Percentiles rank a stretch among this genome's conserved stretches.
Evolutionary conservation across 1,284 basidiomycete species (phyloP).

Genomic region (Trichosporon inkin): DNA sequence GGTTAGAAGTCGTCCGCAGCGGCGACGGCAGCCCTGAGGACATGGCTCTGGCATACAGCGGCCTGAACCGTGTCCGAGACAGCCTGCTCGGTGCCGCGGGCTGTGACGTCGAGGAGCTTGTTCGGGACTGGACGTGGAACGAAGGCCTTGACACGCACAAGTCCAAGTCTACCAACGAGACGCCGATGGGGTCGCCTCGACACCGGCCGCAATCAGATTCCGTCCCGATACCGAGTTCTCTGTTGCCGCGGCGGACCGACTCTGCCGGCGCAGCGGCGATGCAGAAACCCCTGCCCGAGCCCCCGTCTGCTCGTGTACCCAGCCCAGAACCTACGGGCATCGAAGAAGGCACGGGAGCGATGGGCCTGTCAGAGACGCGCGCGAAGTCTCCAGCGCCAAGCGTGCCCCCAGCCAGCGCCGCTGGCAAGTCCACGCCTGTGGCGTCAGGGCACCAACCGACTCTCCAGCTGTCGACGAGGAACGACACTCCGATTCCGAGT

Average conservation of each 20-base stretch:
- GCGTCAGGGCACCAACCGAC: constrained; percentile 8
- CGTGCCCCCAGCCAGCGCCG: not conserved
- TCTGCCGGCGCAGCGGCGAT: not conserved
- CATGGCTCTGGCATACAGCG: constrained; percentile 24
- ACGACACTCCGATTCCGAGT: constrained; percentile 19
- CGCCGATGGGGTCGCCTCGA: constrained; percentile 1
- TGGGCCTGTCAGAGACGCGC: not conserved
- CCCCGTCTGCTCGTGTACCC: not conserved
- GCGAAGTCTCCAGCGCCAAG: not conserved
- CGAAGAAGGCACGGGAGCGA: not conserved
- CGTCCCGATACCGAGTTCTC: not conserved
- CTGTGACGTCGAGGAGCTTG: constrained; percentile 40
- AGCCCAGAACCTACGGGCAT: not conserved
- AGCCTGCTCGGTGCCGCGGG: constrained; percentile 41
- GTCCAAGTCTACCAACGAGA: not conserved
- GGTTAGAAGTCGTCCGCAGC: constrained; percentile 31
- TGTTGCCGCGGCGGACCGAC: not conserved
- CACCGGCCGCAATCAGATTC: not conserved
- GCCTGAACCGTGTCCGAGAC: constrained; percentile 36
- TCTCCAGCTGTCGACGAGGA: constrained; percentile 20
- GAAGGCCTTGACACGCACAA: constrained; percentile 39
- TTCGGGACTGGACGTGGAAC: constrained; percentile 46
- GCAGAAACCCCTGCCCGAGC: not conserved
- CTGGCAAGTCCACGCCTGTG: not conserved
- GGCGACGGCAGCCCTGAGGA: constrained; percentile 1